Evolutionary conservation across 2,329 filamentous ascomycete genomes (phyloP).

Genomic region (Monilinia polystroma): DNA sequence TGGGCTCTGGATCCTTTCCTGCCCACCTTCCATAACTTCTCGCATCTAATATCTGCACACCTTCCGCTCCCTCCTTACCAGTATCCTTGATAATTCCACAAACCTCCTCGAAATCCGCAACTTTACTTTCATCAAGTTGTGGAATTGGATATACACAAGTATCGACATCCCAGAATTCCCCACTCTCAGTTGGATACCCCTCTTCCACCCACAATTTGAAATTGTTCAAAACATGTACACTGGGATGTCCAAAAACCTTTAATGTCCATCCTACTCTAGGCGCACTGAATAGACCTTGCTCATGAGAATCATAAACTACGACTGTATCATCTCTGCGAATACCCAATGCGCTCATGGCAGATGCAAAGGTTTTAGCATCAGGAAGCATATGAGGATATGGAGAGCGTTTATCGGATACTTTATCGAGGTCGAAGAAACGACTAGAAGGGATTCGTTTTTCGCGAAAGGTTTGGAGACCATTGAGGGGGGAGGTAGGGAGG

Average conservation of each 20-base stretch:
- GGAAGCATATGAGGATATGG: constrained; percentile 98
- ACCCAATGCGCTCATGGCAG: constrained; percentile 84
- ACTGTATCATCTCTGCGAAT: constrained; percentile 85
- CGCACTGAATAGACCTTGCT: constrained; percentile 91
- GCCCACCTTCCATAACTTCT: constrained; percentile 76
- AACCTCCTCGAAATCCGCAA: constrained; percentile 80
- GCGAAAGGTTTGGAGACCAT: constrained; percentile 76
- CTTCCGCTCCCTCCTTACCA: constrained; percentile 80
- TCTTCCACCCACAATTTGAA: constrained; percentile 91
- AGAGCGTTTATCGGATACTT: constrained; percentile 80
- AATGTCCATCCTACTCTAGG: constrained; percentile 94
- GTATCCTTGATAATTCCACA: constrained; percentile 71
- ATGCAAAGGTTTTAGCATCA: constrained; percentile 73
- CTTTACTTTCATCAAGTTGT: constrained; percentile 57
- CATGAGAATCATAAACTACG: constrained; percentile 90
- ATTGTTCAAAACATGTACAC: constrained; percentile 91
- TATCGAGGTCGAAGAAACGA: constrained; percentile 95
- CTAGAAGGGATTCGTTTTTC: constrained; percentile 82
- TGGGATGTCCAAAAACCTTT: constrained; percentile 81
- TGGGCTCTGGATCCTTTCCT: constrained; percentile 81
- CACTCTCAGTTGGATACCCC: constrained; percentile 78
- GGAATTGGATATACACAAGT: constrained; percentile 65
- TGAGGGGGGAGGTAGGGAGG: constrained; percentile 84
- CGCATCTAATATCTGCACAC: constrained; percentile 86
- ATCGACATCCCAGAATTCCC: constrained; percentile 66